Conservation (phyloP, 2,329 filamentous ascomycete species). For the Zymoseptoria passerinii region DNA sequence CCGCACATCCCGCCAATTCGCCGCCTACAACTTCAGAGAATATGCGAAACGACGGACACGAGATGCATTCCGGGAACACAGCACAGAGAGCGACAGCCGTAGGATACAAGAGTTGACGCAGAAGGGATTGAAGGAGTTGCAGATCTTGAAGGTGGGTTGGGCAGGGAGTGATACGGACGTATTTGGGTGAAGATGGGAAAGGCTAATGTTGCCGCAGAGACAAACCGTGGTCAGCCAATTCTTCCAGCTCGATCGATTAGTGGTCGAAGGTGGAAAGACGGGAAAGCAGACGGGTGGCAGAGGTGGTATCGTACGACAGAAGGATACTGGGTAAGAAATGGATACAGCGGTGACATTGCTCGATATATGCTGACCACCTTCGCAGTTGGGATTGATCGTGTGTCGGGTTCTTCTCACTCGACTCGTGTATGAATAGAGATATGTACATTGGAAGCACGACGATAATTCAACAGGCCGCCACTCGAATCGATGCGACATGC, state of each 20-base stretch:
- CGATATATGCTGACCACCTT: background rate
- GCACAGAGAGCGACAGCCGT: conserved; percentile 61
- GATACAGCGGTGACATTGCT: background rate
- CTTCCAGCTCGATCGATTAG: conserved; percentile 82
- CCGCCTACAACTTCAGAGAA: conserved; percentile 94
- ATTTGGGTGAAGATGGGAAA: background rate
- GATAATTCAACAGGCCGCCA: background rate
- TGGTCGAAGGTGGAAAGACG: conserved; percentile 80
- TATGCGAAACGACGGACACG: conserved; percentile 85
- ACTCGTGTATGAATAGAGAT: background rate
- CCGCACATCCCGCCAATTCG: conserved; percentile 77
- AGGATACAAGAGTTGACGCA: conserved; percentile 82
- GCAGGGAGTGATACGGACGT: background rate
- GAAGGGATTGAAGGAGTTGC: conserved; percentile 76
- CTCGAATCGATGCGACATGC: too few species aligned
- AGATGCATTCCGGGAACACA: conserved; percentile 82
- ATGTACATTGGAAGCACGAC: background rate
- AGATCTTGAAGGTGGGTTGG: conserved; percentile 73
- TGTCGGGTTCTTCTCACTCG: background rate
- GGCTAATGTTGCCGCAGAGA: conserved; percentile 49
- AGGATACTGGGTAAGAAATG: conserved; percentile 61
- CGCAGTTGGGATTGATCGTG: background rate
- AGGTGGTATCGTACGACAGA: conserved; percentile 63
- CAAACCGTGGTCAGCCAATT: conserved; percentile 94
- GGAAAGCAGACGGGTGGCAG: conserved; percentile 63